Base-by-base conservation (phyloP, 176 grass and related monocot species). In the Hordeum marinum region DNA sequence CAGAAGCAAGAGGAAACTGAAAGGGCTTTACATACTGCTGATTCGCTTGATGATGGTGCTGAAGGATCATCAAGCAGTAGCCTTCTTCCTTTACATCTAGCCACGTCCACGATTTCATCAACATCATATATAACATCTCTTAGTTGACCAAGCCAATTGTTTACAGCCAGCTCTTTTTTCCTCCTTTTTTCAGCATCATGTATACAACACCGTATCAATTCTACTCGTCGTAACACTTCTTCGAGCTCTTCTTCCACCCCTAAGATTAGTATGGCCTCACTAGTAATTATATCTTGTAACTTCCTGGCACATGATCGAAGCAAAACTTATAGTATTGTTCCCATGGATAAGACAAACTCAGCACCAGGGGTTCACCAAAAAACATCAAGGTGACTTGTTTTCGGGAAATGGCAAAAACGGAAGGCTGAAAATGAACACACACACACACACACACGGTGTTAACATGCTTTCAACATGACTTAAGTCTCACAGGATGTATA, bases 51-150 rank as follows among this genome's bases (percentile, higher is more conserved):
- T 46, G 43, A 1, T 34, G 32, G 3, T 14, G 12, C 14, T 50
- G 46, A 3, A 7, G 46, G 46, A 1, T 18, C 1, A 3, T 85
- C 50, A 14, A 12, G 17, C 10, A 63, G 32, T 37, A 69, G 50
- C 21, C 67, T 80, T 9, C 25, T 63, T 81, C 76, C 81, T 77
- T 87, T 41, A 5, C 35, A 77, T 41, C 43, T 84, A 11, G 71
- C 85, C 54, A 54, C 29, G 20, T 92, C 90, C 2, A 89, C 12
- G 1, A 92, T 83, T 61, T 89, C 84, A 15, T 87, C 87, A 18
- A 76, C 87, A 21, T 92, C 84, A 17, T 89, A 83, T 75, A 89
- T 89, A 11, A 78, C 41, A 85, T 92, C 84, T 66, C 66, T 84
- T 1, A 89, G 11, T 11, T 89, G 73, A 25, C 35, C 58, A 39